Conservation (phyloP, 768 basidiomycete species). For the Artomyces pyxidatus region DNA sequence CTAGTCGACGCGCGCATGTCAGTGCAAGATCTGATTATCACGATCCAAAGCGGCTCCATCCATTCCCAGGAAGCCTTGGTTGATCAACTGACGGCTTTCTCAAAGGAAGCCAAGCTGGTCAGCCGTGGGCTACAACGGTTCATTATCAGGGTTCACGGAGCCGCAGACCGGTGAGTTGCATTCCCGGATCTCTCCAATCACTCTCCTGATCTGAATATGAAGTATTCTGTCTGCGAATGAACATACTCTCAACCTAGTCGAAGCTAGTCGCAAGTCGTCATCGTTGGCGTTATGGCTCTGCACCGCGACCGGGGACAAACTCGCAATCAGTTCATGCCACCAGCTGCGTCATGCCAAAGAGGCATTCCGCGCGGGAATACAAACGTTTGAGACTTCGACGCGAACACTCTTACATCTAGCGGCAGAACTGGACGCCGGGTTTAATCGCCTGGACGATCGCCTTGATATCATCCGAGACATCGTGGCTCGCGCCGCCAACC, state of each 20-base stretch:
- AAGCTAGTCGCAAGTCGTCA: not conserved
- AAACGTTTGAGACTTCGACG: not conserved
- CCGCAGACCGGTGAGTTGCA: not conserved
- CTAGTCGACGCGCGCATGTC: not conserved
- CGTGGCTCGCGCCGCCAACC: not conserved
- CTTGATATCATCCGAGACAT: not conserved
- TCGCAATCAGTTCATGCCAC: not conserved
- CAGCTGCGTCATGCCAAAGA: not conserved
- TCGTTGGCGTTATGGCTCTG: not conserved
- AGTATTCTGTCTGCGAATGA: not conserved
- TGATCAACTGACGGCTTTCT: not conserved
- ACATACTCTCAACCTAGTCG: not conserved
- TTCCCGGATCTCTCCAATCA: not conserved
- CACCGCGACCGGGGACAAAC: not conserved
- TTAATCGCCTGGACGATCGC: not conserved
- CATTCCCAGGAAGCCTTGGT: not conserved
- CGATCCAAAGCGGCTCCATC: not conserved
- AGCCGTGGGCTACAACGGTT: not conserved
- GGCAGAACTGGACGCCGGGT: not conserved
- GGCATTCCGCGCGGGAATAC: not conserved
- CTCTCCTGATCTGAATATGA: not conserved
- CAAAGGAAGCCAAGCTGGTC: not conserved
- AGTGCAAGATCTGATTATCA: not conserved
- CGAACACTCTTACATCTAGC: not conserved
- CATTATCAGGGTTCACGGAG: not conserved